phyloP scores from a whole-genome alignment of 2,329 filamentous ascomycete species.

The Verticillium longisporum region DNA sequence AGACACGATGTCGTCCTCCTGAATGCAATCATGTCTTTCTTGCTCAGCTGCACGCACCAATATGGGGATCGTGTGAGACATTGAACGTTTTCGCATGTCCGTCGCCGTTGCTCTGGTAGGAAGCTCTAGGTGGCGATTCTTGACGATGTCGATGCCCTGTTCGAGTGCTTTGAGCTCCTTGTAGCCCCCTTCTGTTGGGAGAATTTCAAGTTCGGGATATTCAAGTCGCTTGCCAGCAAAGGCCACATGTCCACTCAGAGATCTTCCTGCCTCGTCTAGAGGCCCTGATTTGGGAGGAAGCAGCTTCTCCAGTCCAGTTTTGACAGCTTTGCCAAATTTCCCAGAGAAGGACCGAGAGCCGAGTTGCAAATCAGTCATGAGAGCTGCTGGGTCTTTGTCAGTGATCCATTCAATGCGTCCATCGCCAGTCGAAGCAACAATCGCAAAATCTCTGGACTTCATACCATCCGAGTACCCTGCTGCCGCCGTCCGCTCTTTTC shows the following conservation, averaged over 20 bases:
- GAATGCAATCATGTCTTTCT: neutral
- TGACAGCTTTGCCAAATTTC: constrained; percentile 21
- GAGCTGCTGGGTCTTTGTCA: constrained; percentile 10
- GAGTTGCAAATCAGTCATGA: constrained; percentile 4
- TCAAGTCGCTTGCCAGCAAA: constrained; percentile 15
- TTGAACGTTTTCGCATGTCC: neutral
- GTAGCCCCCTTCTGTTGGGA: constrained; percentile 21
- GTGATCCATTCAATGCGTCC: constrained; percentile 18
- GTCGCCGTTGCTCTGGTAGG: neutral
- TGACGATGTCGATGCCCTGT: constrained; percentile 22
- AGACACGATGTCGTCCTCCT: neutral
- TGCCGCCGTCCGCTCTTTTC: constrained; percentile 18
- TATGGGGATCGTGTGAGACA: neutral
- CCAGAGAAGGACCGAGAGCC: constrained; percentile 18
- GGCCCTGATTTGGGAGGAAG: constrained; percentile 8
- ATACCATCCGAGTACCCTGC: constrained; percentile 17
- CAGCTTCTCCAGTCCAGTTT: constrained; percentile 18
- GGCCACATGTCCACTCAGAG: neutral
- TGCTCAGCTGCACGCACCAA: constrained; percentile 2
- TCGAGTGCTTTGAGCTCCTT: constrained; percentile 23
- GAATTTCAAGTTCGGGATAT: constrained; percentile 27
- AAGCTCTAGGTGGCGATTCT: constrained; percentile 6
- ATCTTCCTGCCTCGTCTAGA: neutral
- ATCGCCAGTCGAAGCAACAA: constrained; percentile 12
- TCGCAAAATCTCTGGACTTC: constrained; percentile 21